Conservation (phyloP, 1,284 basidiomycete genomes). For the Ceratobasidium papillatum region DNA sequence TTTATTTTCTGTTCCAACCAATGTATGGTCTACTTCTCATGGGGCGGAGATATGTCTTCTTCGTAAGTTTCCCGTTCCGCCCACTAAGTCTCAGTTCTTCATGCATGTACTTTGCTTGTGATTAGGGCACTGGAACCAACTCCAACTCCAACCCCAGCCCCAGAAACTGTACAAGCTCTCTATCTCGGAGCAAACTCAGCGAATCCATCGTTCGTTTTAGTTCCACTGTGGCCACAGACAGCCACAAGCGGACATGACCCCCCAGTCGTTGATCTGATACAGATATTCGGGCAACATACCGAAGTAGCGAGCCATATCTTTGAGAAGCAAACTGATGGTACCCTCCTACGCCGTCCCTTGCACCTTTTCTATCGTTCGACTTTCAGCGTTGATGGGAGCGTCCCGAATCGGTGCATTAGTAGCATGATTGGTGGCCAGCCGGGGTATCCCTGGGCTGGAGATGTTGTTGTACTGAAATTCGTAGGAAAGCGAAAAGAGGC, state of each 20-base stretch:
- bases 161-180: not conserved
- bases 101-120: not conserved
- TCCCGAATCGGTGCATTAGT: not conserved
- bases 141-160: not conserved
- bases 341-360: conserved; percentile 41
- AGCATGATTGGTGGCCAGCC: conserved; percentile 1
- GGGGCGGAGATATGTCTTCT: not conserved
- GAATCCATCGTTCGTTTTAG: conserved; percentile 1
- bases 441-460: conserved; percentile 36
- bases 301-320: not conserved
- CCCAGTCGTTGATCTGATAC: not conserved
- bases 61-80: not conserved
- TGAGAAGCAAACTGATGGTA: conserved; percentile 35
- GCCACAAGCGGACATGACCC: too few species aligned
- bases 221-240: not conserved
- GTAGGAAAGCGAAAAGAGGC: conserved; percentile 63
- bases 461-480: conserved; percentile 73
- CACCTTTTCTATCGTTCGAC: conserved; percentile 44
- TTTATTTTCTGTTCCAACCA: not conserved
- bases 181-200: not conserved
- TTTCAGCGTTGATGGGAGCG: conserved; percentile 42
- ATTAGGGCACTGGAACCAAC: too few species aligned
- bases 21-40: not conserved
- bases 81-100: not conserved
- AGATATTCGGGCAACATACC: not conserved